Base-by-base conservation (phyloP, 495 filamentous ascomycete genomes). In the Talaromyces liani region DNA sequence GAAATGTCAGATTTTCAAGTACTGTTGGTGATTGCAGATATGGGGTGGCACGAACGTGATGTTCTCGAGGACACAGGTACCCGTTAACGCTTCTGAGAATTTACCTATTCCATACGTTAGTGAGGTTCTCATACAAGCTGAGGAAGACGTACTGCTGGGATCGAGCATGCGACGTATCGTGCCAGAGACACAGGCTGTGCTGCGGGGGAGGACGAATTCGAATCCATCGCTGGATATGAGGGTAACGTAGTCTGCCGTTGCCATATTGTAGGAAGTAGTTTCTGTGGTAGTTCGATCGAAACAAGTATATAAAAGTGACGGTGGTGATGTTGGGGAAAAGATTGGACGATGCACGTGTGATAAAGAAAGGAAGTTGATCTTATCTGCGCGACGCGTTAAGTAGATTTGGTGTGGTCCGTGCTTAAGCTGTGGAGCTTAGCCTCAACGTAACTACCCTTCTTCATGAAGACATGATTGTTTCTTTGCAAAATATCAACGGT, bases 101-200 rank as follows among this genome's bases (percentile, higher is more conserved):
- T 81, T 83, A 70, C 81, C 90, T 92, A 68, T 41, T 29, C 16
- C 6, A 1, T 41, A 49, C 1, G 25, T 47, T 22, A 29, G 31
- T 63, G 7, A 14, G n/a, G 8, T 18, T 34, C 31, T 39, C 2
- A 6, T 25, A 2, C 2, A 8, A 36, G n/a, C 3, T 20, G 18
- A 24, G 16, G 2, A 29, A 64, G 45, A 47, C 85, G 64, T 72
- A 91, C 91, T 91, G 60, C 79, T 77, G 5, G 89, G 87, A 67
- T 96, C 88, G 51, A 98, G 74, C 92, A 97, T 97, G 67, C 87
- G 82, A 64, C 84, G 87, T 68, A 98, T 90, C 20, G 87, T 88
- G 20, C 87, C 87, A 20, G 91, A 91, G 58, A 90, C 74, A 65
- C 84, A 84, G 53, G 91, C 86, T 0, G 90, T 87, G 55, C 89